A percentile compares a stretch with the other conserved stretches of the same genome.
phyloP scores from a whole-genome alignment of 2,329 filamentous ascomycete species.

The Cadophora gregata region DNA sequence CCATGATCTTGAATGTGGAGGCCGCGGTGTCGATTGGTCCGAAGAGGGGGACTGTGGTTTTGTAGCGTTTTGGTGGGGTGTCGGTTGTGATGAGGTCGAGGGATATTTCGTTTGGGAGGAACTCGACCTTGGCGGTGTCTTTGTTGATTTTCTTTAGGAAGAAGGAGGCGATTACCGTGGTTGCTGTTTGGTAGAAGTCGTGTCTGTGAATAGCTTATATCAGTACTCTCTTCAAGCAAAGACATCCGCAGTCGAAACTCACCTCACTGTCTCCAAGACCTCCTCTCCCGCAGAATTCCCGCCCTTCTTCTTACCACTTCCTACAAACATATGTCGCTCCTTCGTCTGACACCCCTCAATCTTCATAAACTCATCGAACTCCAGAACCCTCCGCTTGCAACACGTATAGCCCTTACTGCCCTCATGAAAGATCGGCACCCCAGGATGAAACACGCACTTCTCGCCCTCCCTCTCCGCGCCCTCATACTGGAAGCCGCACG shows the following conservation, averaged over 20 bases:
- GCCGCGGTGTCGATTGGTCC: conserved; percentile 72
- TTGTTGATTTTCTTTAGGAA: conserved; percentile 98
- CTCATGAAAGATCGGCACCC: conserved; percentile 93
- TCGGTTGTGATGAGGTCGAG: conserved; percentile 89
- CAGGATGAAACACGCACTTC: conserved; percentile 87
- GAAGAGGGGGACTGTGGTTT: conserved; percentile 75
- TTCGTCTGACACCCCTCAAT: conserved; percentile 90
- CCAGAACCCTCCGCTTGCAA: conserved; percentile 92
- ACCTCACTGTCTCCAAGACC: conserved; percentile 78
- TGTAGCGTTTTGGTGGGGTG: conserved; percentile 76
- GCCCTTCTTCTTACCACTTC: conserved; percentile 71
- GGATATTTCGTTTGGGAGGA: conserved; percentile 65
- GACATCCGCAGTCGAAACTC: conserved; percentile 42
- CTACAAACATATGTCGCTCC: conserved; percentile 82
- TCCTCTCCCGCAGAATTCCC: conserved; percentile 66
- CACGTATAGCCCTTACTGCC: conserved; percentile 98
- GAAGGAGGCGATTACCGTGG: conserved; percentile 85
- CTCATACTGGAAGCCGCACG: conserved; percentile 72
- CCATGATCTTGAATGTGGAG: conserved; percentile 69
- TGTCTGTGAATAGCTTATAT: conserved; percentile 54
- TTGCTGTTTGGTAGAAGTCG: conserved; percentile 94
- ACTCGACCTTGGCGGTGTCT: conserved; percentile 73
- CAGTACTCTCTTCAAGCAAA: conserved; percentile 1
- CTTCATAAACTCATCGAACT: conserved; percentile 98
- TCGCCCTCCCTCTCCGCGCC: conserved; percentile 69